These are phyloP conservation scores for Thermochaetoides thermophila DNA, from an alignment of 495 filamentous ascomycete species.

Conservation along the genomic window DNA sequence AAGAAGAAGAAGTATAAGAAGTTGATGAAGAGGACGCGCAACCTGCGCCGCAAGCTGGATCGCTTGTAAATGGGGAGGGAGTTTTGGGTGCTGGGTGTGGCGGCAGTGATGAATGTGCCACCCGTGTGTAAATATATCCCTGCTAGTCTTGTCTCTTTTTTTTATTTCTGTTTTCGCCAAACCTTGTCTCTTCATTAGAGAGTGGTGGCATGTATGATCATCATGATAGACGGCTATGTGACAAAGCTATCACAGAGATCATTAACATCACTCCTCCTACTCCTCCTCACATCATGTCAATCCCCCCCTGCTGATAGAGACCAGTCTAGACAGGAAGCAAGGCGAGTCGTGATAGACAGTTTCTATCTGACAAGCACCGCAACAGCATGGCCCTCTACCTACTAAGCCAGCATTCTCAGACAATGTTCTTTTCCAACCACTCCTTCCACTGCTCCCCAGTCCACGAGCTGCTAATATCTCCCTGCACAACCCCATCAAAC, in stretches of 20 bases:
- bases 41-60: conserved; percentile 76
- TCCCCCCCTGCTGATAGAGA: no score
- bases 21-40: conserved; percentile 82
- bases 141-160: conserved; percentile 1
- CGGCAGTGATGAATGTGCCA: no score
- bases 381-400: not conserved
- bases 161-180: conserved; percentile 2
- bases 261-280: no score
- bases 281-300: no score
- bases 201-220: no score
- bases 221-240: no score
- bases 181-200: no score
- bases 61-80: conserved; percentile 24
- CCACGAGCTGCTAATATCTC: conserved; percentile 64
- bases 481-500: conserved; percentile 73
- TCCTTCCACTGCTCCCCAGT: conserved; percentile 65
- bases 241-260: no score
- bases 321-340: no score
- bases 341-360: no score
- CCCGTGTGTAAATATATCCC: conserved; percentile 14
- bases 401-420: conserved; percentile 22
- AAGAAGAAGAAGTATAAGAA: conserved; percentile 99
- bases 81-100: no score
- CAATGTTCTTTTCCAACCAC: conserved; percentile 68
- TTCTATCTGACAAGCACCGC: not conserved